phyloP scores from a whole-genome alignment of 441 rosid species.

The Macaranga tanarius region DNA sequence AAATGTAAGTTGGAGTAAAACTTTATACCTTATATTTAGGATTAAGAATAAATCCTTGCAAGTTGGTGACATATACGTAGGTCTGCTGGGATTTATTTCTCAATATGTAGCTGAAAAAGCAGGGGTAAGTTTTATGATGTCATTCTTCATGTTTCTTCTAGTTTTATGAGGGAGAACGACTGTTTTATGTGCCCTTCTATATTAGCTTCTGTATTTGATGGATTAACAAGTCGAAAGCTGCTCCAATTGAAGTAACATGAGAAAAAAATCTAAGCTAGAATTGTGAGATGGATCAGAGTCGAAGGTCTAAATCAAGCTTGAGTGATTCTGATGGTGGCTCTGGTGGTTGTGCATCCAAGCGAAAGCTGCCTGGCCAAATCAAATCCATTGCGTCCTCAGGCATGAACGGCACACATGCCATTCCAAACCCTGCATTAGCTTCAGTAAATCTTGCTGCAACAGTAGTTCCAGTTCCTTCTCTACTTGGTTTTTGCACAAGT shows the following conservation, averaged over 20 bases:
- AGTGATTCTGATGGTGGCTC: slow-evolving; percentile 40
- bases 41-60: slow-evolving; percentile 5
- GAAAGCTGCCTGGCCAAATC: slow-evolving; percentile 81
- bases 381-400: slow-evolving; percentile 43
- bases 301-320: slow-evolving; percentile 65
- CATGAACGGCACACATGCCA: slow-evolving; percentile 40
- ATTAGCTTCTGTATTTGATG: slow-evolving; percentile 34
- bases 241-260: slow-evolving; percentile 14
- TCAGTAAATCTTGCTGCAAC: slow-evolving; percentile 46
- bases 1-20: slow-evolving; percentile 4
- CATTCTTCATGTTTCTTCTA: slow-evolving; percentile 24
- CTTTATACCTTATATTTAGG: slow-evolving; percentile 1
- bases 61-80: slow-evolving; percentile 7
- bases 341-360: slow-evolving; percentile 40
- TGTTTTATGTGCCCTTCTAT: slow-evolving; percentile 22
- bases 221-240: slow-evolving; percentile 27
- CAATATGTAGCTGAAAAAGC: slow-evolving; percentile 1
- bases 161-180: slow-evolving; percentile 23
- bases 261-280: slow-evolving; percentile 23
- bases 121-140: slow-evolving; percentile 8
- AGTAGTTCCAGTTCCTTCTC: slow-evolving; percentile 45
- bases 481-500: slow-evolving; percentile 50
- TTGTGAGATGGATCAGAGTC: slow-evolving; percentile 40
- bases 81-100: slow-evolving; percentile 12
- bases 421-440: slow-evolving; percentile 30